Evolutionary conservation across 306 rosid genomes (phyloP).

Genomic region (Cucumis melo): DNA sequence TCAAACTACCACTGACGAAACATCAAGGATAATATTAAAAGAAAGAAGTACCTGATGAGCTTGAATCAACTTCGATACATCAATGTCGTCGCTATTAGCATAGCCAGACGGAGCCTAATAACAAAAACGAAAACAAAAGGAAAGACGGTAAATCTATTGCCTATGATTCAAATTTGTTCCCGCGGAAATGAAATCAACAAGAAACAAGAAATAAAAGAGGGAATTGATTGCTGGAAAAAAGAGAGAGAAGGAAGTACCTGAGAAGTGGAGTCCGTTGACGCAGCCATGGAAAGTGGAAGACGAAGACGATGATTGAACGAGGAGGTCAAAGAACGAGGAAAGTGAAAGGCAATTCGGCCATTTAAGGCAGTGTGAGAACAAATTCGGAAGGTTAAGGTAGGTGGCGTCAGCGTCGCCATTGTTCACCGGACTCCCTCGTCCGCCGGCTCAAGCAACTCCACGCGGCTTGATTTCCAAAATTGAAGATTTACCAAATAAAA

Average conservation of each 20-base stretch:
- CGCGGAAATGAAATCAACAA: not conserved
- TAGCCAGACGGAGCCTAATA: conserved; percentile 43
- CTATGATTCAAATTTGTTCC: not conserved
- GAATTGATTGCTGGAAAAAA: not conserved
- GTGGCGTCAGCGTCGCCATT: conserved; percentile 3
- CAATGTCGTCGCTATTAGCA: conserved; percentile 25
- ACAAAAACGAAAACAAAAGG: not conserved
- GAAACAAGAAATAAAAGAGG: not conserved
- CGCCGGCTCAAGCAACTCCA: not conserved
- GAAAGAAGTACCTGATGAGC: conserved; percentile 57
- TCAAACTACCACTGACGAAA: not conserved
- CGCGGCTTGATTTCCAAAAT: not conserved
- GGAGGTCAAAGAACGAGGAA: conserved; percentile 17
- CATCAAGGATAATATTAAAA: not conserved
- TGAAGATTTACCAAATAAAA: not conserved
- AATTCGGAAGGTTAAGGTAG: not conserved
- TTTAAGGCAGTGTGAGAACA: conserved; percentile 16
- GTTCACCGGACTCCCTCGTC: not conserved
- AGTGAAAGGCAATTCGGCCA: conserved; percentile 24
- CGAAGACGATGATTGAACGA: conserved; percentile 15
- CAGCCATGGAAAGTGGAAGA: conserved; percentile 61
- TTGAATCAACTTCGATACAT: conserved; percentile 49
- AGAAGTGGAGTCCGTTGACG: conserved; percentile 43
- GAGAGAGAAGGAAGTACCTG: conserved; percentile 26
- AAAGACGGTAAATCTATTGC: not conserved